phyloP scores from a whole-genome alignment of 2,329 filamentous ascomycete genomes.

The Fusarium redolens region DNA sequence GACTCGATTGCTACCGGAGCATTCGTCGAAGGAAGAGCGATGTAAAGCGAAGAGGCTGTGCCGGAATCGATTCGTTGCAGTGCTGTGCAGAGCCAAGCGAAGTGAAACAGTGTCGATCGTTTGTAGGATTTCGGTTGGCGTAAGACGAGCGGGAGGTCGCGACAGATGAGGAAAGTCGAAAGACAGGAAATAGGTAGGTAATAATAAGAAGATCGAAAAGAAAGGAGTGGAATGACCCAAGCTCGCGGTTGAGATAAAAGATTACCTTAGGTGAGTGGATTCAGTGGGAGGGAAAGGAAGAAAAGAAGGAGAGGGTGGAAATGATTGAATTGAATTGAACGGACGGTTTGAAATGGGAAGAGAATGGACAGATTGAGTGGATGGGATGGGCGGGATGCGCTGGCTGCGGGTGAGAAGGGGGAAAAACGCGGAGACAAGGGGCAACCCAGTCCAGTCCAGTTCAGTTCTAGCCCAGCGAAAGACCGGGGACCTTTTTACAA shows the following conservation, averaged over 20 bases:
- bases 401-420: slow-evolving; percentile 37
- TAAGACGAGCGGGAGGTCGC: slow-evolving; percentile 18
- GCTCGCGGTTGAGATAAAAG: slow-evolving; percentile 31
- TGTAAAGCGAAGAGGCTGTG: slow-evolving; percentile 27
- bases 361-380: slow-evolving; percentile 34
- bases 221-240: slow-evolving; percentile 43
- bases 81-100: slow-evolving; percentile 15
- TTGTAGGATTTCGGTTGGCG: slow-evolving; percentile 21
- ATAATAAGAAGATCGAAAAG: slow-evolving; percentile 28
- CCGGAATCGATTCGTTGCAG: slow-evolving; percentile 8
- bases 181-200: slow-evolving; percentile 36
- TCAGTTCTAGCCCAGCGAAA: slow-evolving; percentile 24
- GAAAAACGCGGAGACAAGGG: slow-evolving; percentile 40
- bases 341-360: slow-evolving; percentile 36
- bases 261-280: slow-evolving; percentile 19
- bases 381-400: slow-evolving; percentile 29
- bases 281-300: slow-evolving; percentile 33
- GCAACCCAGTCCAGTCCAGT: slow-evolving; percentile 25
- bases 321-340: slow-evolving; percentile 35
- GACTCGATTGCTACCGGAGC: slow-evolving; percentile 47
- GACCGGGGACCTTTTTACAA: slow-evolving; percentile 14
- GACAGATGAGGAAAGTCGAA: slow-evolving; percentile 22
- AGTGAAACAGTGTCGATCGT: slow-evolving; percentile 33
- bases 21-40: slow-evolving; percentile 37
- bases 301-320: slow-evolving; percentile 30